phyloP scores from a whole-genome alignment of 306 rosid genomes.

The Cyamopsis tetragonoloba region DNA sequence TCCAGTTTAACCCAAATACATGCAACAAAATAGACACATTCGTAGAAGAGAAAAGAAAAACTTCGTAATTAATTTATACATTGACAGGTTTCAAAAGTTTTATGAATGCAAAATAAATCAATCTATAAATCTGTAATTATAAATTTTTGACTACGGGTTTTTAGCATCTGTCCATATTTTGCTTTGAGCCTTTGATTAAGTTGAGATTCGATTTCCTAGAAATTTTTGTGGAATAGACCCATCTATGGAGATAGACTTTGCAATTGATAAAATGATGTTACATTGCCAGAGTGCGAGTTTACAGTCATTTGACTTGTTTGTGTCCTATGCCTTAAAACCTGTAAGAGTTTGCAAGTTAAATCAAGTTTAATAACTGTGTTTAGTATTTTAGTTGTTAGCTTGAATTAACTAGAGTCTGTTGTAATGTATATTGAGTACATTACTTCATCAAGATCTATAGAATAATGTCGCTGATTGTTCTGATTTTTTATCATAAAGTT shows the following conservation, averaged over 20 bases:
- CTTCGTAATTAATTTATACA: background rate
- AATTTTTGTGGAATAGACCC: background rate
- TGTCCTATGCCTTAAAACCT: background rate
- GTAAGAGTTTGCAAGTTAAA: background rate
- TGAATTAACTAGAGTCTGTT: background rate
- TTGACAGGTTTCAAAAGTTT: background rate
- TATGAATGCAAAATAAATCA: background rate
- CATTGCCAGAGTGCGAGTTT: background rate
- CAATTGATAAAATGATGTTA: background rate
- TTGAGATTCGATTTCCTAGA: background rate
- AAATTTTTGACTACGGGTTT: background rate
- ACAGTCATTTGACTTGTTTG: background rate
- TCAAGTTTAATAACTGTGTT: background rate
- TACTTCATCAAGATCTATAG: background rate
- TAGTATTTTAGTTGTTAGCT: background rate
- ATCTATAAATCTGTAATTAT: background rate
- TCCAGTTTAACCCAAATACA: background rate
- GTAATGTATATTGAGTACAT: background rate
- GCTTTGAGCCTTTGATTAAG: too few species aligned
- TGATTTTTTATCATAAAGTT: background rate
- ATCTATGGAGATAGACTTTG: background rate
- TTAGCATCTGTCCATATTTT: background rate
- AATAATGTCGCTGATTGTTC: background rate
- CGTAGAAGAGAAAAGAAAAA: background rate
- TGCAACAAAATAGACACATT: slow-evolving; percentile 1